These are phyloP conservation scores for Penicillium sp. DNA, from an alignment of 2,329 filamentous ascomycete species.

Conservation along the genomic window DNA sequence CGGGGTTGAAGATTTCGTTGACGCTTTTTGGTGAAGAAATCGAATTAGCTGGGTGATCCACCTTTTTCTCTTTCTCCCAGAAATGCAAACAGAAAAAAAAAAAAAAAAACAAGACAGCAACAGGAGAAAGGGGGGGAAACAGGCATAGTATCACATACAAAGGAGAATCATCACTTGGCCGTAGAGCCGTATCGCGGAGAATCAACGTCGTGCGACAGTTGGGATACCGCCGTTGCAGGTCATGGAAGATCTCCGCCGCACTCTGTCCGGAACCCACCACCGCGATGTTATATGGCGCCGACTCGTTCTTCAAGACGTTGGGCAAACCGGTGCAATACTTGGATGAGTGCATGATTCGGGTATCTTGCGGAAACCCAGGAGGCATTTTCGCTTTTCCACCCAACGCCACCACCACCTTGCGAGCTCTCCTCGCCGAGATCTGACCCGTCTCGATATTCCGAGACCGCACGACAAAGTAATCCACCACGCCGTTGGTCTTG, in stretches of 20 bases:
- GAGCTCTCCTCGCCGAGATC: constrained; percentile 35
- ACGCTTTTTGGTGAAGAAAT: constrained; percentile 46
- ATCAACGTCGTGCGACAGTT: constrained; percentile 71
- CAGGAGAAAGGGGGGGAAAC: not conserved
- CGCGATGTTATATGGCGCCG: constrained; percentile 61
- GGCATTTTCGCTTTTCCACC: constrained; percentile 67
- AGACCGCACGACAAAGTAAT: constrained; percentile 63
- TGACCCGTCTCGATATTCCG: constrained; percentile 50
- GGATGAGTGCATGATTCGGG: constrained; percentile 79
- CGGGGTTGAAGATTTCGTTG: constrained; percentile 93
- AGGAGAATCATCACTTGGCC: constrained; percentile 90
- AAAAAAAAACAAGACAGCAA: not conserved
- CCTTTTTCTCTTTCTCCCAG: too few species aligned
- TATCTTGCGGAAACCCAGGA: constrained; percentile 59
- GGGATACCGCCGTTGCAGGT: constrained; percentile 74
- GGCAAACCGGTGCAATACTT: constrained; percentile 58
- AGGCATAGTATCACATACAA: constrained; percentile 56
- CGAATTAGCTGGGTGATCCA: too few species aligned
- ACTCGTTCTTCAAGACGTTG: constrained; percentile 33
- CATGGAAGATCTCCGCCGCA: constrained; percentile 91
- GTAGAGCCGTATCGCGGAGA: constrained; percentile 75
- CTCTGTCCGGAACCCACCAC: constrained; percentile 88
- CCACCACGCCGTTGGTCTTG: constrained; percentile 46
- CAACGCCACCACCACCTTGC: constrained; percentile 57
- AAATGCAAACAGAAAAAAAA: too few species aligned